Base-by-base conservation (phyloP, 2,329 filamentous ascomycete genomes). In the Aspergillaceae sp. region DNA sequence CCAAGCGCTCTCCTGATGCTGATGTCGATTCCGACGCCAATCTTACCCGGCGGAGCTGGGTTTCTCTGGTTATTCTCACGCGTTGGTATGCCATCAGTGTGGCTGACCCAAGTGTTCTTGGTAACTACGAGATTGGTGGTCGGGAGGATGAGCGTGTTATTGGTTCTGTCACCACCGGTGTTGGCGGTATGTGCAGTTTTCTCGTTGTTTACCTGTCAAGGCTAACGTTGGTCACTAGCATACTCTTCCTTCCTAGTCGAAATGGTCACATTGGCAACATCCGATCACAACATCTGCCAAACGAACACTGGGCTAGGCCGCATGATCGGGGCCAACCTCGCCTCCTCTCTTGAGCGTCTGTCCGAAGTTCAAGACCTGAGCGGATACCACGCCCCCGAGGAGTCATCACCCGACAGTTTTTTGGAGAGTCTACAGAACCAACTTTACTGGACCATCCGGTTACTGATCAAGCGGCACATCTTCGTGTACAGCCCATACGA, bases 1-100 rank as follows among this genome's bases (percentile, higher is more conserved):
- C 51, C 42, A 65, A 66, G 41, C 57, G 60, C 8, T 44, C 57
- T 5, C 56, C 63, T 4, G 60, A 66, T 42, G 56, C 59, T 8
- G 67, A 69, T 42, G 43, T 61, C 11, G 68, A 70, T 49, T 70
- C 67, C 4, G 65, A 71, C 48, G 60, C 59, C 28, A 68, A 69
- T 35, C 54, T 71, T 32, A 62, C 61, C 26, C 59, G 68, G 27
- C 66, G 67, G 26, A 64, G 59, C 45, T 71, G 67, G 65, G 64
- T 68, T 4, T 63, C 64, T 2, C 50, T 69, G 44, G 59, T 59
- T 33, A 66, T 71, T 33, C 47, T 71, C 37, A 58, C 61, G 5
- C 67, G 68, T 35, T 71, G 67, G 67, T 66, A 70, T 50, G 60
- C 64, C 19, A 60, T 70, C 30, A 68, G 67, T 52, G 63, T 68